phyloP scores from a whole-genome alignment of 2,329 filamentous ascomycete genomes.

The Bipolaris victoriae region DNA sequence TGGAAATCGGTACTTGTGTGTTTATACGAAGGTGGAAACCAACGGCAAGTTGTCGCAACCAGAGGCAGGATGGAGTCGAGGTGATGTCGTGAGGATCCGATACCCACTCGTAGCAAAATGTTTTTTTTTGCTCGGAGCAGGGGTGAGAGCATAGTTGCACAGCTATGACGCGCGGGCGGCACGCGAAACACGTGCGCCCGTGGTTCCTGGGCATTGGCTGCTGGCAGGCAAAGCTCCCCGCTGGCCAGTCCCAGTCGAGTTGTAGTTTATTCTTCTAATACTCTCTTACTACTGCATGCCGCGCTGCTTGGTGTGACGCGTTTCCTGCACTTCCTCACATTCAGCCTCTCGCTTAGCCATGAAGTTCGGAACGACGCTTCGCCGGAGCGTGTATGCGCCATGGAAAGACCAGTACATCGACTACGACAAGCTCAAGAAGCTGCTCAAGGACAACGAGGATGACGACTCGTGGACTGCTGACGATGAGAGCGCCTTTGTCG shows the following conservation, averaged over 20 bases:
- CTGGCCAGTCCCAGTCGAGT: slow-evolving; percentile 10
- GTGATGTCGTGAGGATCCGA: not conserved
- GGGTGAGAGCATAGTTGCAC: slow-evolving; percentile 4
- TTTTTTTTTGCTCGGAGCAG: not conserved
- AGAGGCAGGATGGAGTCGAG: not conserved
- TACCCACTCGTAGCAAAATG: not conserved
- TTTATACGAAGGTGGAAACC: not conserved
- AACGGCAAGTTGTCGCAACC: not conserved
- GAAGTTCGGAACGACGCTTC: slow-evolving; percentile 92
- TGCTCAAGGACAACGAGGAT: slow-evolving; percentile 73
- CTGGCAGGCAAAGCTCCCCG: slow-evolving; percentile 6
- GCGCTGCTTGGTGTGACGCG: slow-evolving; percentile 17
- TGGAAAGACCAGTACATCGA: slow-evolving; percentile 97
- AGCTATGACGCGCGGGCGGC: slow-evolving; percentile 14
- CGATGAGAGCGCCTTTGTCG: slow-evolving; percentile 91
- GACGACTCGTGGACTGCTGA: slow-evolving; percentile 84
- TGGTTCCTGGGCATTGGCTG: slow-evolving; percentile 19
- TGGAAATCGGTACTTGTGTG: not conserved
- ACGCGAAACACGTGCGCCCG: slow-evolving; percentile 16
- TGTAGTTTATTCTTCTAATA: not conserved
- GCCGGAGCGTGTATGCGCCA: slow-evolving; percentile 77
- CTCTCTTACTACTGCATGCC: slow-evolving; percentile 7
- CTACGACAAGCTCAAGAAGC: slow-evolving; percentile 88
- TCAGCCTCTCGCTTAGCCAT: slow-evolving; percentile 58
- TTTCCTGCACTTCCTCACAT: not conserved